Evolutionary conservation across 1,139 yeast genomes (phyloP), one percentile per base, ranked within the genome.

Genomic region (Geotrichum histeridarum): DNA sequence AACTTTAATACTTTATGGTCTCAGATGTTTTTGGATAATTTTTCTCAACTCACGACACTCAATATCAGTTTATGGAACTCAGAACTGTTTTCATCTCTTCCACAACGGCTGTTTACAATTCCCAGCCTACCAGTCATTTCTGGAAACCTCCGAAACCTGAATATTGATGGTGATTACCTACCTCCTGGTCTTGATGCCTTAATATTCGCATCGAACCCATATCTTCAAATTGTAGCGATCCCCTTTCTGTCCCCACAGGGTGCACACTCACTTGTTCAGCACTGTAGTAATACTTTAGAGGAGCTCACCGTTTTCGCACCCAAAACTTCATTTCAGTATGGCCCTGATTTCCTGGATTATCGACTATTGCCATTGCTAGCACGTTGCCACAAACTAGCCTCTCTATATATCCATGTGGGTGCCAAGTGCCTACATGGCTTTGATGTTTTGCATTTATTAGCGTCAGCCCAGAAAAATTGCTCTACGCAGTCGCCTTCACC

Each of bases 91-190:
- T n/a, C 37, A 2, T 48, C 22, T 9, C 44, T 31, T 8, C 32
- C 14, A 8, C 42, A 37, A 11, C 36, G 18, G n/a, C 32, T n/a
- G 14, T 36, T 8, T 11, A 6, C 35, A 32, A 17, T 4, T 27
- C 14, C 27, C 11, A 6, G 9, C 31, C 44, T 27, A 17, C 42
- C 42, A 11, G 11, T 17, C 18, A 11, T 15, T n/a, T n/a, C 31
- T 33, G 50, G 50, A 15, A 48, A 27, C 18, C 37, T 48, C 8
- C 50, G 37, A 11, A 7, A 38, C 11, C 43, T 48, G 14, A 39
- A n/a, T 27, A 38, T 48, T 39, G 50, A 48, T 12, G 50, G 50
- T n/a, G 50, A 48, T 30, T 48, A 38, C 35, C 36, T 48, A 15
- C 50, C 50, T 2, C 31, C 44, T 2, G 44, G 50, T 5, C 37